These are phyloP conservation scores for Neurospora sp. DNA, from an alignment of 495 filamentous ascomycete genomes.

Conservation along the genomic window DNA sequence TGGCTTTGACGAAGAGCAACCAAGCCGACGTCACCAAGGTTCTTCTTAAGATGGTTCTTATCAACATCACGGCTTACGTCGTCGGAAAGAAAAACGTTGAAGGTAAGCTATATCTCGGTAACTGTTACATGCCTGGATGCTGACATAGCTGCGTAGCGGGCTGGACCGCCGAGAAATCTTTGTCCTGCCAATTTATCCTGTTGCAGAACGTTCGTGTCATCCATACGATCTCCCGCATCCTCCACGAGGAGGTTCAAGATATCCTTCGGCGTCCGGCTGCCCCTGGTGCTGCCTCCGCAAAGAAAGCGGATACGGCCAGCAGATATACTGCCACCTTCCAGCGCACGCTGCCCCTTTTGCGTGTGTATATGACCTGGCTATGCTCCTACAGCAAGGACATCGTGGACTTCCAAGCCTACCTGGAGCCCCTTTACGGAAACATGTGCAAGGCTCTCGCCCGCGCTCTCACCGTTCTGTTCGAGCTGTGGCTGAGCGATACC, in stretches of 20 bases:
- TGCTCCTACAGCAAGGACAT: constrained; percentile 27
- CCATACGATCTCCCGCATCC: constrained; percentile 60
- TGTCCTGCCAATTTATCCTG: constrained; percentile 62
- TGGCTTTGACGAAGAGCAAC: constrained; percentile 49
- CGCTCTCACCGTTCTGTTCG: constrained; percentile 23
- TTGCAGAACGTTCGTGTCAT: constrained; percentile 76
- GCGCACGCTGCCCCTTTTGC: constrained; percentile 24
- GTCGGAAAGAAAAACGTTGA: constrained; percentile 50
- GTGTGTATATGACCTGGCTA: constrained; percentile 36
- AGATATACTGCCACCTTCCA: constrained; percentile 18
- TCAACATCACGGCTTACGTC: constrained; percentile 77
- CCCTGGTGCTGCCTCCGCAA: not conserved
- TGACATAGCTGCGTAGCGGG: constrained; percentile 16
- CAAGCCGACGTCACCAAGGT: constrained; percentile 43
- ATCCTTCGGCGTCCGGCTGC: constrained; percentile 8
- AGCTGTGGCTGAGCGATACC: constrained; percentile 15
- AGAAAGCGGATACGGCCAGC: constrained; percentile 1
- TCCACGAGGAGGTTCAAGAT: constrained; percentile 29
- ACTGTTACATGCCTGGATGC: constrained; percentile 2
- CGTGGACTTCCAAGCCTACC: constrained; percentile 25
- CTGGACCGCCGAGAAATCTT: constrained; percentile 30
- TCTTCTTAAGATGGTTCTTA: constrained; percentile 68
- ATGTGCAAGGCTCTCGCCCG: constrained; percentile 28
- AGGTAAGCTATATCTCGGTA: constrained; percentile 37
- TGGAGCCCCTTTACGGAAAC: constrained; percentile 31